phyloP scores from a whole-genome alignment of 1,284 basidiomycete genomes.

The Trichosporon sp. region DNA sequence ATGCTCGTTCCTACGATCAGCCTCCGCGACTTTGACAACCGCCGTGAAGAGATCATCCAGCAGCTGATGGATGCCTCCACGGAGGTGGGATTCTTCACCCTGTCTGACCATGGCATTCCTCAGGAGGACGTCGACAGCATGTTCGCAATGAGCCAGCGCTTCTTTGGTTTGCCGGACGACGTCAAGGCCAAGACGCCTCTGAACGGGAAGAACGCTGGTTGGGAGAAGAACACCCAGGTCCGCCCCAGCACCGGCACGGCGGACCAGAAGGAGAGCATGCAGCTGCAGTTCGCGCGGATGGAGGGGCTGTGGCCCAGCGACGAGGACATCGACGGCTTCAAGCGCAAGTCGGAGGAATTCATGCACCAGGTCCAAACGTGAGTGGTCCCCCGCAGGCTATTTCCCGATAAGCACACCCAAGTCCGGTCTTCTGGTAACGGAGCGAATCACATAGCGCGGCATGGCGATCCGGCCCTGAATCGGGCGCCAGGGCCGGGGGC shows the following conservation, averaged over 20 bases:
- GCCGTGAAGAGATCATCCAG: conserved; percentile 27
- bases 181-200: conserved; percentile 19
- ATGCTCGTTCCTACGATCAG: conserved; percentile 32
- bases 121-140: conserved; percentile 13
- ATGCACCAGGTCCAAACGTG: conserved; percentile 31
- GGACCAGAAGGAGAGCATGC: conserved; percentile 21
- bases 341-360: conserved; percentile 22
- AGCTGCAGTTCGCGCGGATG: conserved; percentile 35
- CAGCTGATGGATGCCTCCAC: conserved; percentile 33
- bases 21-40: conserved; percentile 33
- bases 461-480: background rate
- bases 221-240: conserved; percentile 22
- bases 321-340: conserved; percentile 24
- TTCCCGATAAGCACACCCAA: background rate
- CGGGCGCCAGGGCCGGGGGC: background rate
- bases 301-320: conserved; percentile 34
- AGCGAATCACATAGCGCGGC: background rate
- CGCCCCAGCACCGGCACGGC: conserved; percentile 19
- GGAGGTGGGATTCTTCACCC: conserved; percentile 31
- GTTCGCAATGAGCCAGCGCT: conserved; percentile 13
- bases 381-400: background rate
- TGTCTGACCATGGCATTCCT: conserved; percentile 19
- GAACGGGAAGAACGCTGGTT: conserved; percentile 20
- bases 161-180: conserved; percentile 16
- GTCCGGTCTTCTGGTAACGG: background rate